Conservation (phyloP, 129 eudicot genomes). For the sunflower (Helianthus annuus) region HanXRQr2.0-SUNRISE NC_035446.2:7546011-7546510, state of each 20-base stretch:
- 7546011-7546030: background rate
- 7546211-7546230: constrained; percentile 7
- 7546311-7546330: constrained; percentile 96
- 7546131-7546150: background rate
- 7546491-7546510: constrained; percentile 77
- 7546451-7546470: background rate
- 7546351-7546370: constrained; percentile 75
- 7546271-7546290: constrained; percentile 93
- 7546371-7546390: constrained; percentile 72
- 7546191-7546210: constrained; percentile 13
- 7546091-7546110: background rate
- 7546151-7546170: background rate
- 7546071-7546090: background rate
- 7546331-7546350: constrained; percentile 89
- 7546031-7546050: background rate
- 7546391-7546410: constrained; percentile 37
- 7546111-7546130: background rate
- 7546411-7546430: background rate
- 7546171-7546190: background rate
- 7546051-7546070: background rate
- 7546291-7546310: constrained; percentile 95
- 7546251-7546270: constrained; percentile 59
- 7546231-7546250: constrained; percentile 42
- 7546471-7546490: background rate
- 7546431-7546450: background rate